Conservation (phyloP, 192 early-diverging fungal genomes). For the Podochytrium sp. region DNA sequence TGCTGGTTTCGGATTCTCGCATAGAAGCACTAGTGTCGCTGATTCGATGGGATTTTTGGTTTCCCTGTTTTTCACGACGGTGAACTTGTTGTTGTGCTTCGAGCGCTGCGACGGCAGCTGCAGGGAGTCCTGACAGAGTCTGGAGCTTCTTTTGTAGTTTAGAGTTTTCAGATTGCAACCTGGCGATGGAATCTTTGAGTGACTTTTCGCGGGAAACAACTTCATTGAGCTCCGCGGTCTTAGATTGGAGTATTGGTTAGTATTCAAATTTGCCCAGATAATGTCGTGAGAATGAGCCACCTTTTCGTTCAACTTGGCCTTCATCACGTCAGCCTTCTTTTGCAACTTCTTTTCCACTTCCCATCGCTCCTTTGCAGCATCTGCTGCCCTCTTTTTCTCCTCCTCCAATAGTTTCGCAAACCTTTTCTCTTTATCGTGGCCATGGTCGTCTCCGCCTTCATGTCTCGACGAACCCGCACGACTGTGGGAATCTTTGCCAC, state of each 20-base stretch:
- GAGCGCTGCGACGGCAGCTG: neutral
- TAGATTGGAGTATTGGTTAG: neutral
- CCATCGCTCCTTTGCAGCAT: constrained; percentile 34
- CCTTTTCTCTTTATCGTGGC: constrained; percentile 1
- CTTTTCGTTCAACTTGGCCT: constrained; percentile 40
- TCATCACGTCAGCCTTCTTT: constrained; percentile 30
- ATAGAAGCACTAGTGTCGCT: constrained; percentile 1
- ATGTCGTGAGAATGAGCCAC: neutral
- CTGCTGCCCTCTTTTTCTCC: constrained; percentile 12
- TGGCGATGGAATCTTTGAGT: constrained; percentile 17
- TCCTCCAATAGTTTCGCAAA: constrained; percentile 22
- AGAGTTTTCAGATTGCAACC: neutral
- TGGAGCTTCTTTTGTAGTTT: neutral
- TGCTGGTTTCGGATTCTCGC: constrained; percentile 10
- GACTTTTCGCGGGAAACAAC: neutral
- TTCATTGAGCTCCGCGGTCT: constrained; percentile 9
- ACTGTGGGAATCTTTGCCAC: neutral
- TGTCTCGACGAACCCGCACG: neutral
- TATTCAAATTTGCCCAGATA: neutral
- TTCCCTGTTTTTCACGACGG: constrained; percentile 3
- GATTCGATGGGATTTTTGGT: neutral
- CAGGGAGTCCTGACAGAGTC: neutral
- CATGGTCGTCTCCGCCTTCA: neutral
- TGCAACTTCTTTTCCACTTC: constrained; percentile 45
- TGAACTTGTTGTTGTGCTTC: constrained; percentile 14